Conservation (phyloP, 2,329 filamentous ascomycete genomes). For the Curvularia verruculosa region DNA sequence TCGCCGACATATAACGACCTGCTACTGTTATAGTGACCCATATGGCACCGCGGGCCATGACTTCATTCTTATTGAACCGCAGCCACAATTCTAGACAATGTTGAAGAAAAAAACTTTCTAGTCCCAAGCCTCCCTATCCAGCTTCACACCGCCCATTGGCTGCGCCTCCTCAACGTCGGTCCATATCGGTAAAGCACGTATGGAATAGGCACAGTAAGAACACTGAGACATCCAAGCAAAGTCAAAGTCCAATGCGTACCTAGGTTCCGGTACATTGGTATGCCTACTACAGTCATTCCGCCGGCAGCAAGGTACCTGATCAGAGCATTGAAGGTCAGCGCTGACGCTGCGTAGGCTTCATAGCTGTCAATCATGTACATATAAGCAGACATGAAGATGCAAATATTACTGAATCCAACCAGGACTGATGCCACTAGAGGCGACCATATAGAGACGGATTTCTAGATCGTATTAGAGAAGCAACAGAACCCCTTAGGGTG, state of each 20-base stretch:
- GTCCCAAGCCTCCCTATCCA: neutral
- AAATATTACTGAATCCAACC: slow-evolving; percentile 8
- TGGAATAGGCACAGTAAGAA: slow-evolving; percentile 48
- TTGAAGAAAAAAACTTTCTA: neutral
- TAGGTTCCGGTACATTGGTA: slow-evolving; percentile 50
- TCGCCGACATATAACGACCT: neutral
- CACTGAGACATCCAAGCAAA: slow-evolving; percentile 42
- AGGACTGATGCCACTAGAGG: slow-evolving; percentile 55
- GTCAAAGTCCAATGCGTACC: slow-evolving; percentile 45
- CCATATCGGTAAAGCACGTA: slow-evolving; percentile 55
- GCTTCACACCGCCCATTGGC: slow-evolving; percentile 5
- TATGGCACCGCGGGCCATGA: too few relatives aligned
- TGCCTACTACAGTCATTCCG: slow-evolving; percentile 49
- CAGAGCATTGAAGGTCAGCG: slow-evolving; percentile 51
- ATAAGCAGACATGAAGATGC: slow-evolving; percentile 56
- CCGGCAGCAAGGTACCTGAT: slow-evolving; percentile 51
- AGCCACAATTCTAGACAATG: neutral
- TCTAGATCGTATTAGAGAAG: neutral
- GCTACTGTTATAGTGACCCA: neutral
- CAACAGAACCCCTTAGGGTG: neutral
- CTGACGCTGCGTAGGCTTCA: slow-evolving; percentile 59
- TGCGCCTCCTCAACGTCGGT: slow-evolving; percentile 14
- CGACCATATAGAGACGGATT: slow-evolving; percentile 10
- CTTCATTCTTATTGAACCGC: neutral
- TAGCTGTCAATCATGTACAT: slow-evolving; percentile 66